Base-by-base conservation (phyloP, 2,329 filamentous ascomycete genomes). In the Coleophoma eucalyptorum region DNA sequence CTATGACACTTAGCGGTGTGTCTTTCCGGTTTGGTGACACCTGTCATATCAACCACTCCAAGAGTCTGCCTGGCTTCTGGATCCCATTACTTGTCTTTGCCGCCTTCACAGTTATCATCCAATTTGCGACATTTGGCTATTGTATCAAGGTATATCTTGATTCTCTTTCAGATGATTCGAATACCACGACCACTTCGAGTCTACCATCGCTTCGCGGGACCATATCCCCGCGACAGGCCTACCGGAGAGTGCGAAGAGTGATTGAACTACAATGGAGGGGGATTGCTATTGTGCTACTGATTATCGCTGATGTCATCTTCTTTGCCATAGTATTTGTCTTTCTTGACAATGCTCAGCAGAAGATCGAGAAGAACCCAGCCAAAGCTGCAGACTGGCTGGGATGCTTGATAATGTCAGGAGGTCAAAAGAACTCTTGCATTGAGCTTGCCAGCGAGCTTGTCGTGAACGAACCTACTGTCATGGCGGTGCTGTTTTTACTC, bases 131-230 rank as follows among this genome's bases (percentile, higher is more conserved):
- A 5, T 93, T 91, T 70, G 84, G 78, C 13, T 97, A 99, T 73
- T 97, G 94, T 68, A 87, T 96, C 71, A 91, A 96, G 65, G 90
- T 99, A 45, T 99, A 97, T 67, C 77, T 99, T 49, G 86, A 86
- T 50, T 92, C 92, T 21, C 76, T 96, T 50, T 80, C 83, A 54
- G 90, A 96, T 66, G 83, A 83, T 59, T 80, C 82, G 49, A 74
- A 80, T 34, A 84, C 86, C 4, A 90, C 87, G 0, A 84, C 86
- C 46, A 84, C 80, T 61, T 90, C 89, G 3, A 80, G 78, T 31
- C 73, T 95, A 32, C 89, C 89, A 0, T 87, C 86, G 0, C 92
- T 92, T 50, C 81, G 81, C n/a, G 55, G 50, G n/a, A 66, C 63
- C 3, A 81, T 91, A 65, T 89, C 89, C 8, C 90, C 92, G 11